Conservation (phyloP, 2,329 filamentous ascomycete species). For the Aspergillus caelatus region DNA sequence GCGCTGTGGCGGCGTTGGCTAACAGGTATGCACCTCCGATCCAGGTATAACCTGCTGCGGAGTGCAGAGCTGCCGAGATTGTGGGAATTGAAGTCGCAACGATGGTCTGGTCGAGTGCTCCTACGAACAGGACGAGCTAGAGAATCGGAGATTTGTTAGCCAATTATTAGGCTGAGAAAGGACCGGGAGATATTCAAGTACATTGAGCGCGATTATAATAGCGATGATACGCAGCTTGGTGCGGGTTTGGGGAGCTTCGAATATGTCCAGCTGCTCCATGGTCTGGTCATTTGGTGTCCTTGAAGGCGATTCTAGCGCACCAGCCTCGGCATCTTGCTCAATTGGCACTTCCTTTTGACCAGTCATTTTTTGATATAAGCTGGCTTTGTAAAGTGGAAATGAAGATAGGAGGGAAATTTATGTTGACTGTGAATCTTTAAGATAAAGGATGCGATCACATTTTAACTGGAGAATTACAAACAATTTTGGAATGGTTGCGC, state of each 20-base stretch:
- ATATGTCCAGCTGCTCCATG: not conserved
- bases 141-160: not conserved
- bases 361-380: not conserved
- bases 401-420: not conserved
- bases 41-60: conserved; percentile 74
- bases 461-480: not conserved
- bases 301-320: not conserved
- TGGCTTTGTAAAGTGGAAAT: not conserved
- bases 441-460: not conserved
- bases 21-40: conserved; percentile 75
- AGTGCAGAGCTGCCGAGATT: conserved; percentile 63
- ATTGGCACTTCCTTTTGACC: not conserved
- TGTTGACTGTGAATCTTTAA: not conserved
- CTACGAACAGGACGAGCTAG: conserved; percentile 23
- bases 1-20: conserved; percentile 67
- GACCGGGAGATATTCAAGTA: not conserved
- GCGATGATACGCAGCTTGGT: not conserved
- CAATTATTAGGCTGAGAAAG: fast-evolving
- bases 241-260: not conserved
- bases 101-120: conserved; percentile 54
- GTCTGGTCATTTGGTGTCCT: not conserved
- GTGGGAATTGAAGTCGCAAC: conserved; percentile 65
- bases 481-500: not conserved
- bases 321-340: not conserved
- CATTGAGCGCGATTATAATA: not conserved